Percentiles rank a stretch among this genome's conserved stretches.
Evolutionary conservation across 768 basidiomycete species (phyloP).

Genomic region (Phlebiopsis flavidoalba): DNA sequence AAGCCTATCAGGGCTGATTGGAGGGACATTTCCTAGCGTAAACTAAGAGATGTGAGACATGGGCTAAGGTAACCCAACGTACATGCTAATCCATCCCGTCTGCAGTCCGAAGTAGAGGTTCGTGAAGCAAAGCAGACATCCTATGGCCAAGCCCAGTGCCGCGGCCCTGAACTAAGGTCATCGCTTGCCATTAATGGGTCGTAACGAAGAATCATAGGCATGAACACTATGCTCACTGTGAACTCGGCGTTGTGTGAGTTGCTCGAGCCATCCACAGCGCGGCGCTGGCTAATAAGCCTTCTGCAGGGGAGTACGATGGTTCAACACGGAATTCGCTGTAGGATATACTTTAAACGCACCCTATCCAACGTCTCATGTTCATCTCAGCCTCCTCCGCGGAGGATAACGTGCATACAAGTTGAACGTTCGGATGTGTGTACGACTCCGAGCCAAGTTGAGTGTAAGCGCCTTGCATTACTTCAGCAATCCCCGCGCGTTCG

Average conservation of each 20-base stretch:
- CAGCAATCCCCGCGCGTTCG: neutral
- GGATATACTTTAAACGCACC: neutral
- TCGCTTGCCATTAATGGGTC: neutral
- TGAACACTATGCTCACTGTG: neutral
- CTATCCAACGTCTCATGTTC: slow-evolving; percentile 1
- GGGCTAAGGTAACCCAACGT: slow-evolving; percentile 17
- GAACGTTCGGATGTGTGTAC: neutral
- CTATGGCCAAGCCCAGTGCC: slow-evolving; percentile 73
- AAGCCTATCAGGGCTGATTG: slow-evolving; percentile 93
- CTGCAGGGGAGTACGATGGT: neutral
- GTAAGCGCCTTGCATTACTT: slow-evolving; percentile 1
- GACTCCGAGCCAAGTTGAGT: neutral
- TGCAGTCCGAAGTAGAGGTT: slow-evolving; percentile 87
- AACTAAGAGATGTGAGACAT: neutral
- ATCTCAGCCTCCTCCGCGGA: neutral
- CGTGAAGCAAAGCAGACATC: slow-evolving; percentile 86
- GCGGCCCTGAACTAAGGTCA: slow-evolving; percentile 46
- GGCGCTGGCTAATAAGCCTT: neutral
- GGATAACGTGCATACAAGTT: neutral
- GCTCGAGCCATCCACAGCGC: neutral
- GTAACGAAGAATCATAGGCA: neutral
- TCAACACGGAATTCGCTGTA: neutral
- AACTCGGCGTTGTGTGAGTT: neutral
- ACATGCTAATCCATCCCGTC: slow-evolving; percentile 91
- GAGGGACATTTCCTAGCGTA: slow-evolving; percentile 83